A percentile compares a stretch with the other conserved stretches of the same genome.
These are phyloP conservation scores for Ilyonectria destructans DNA, from an alignment of 2,329 filamentous ascomycete genomes.

Conservation along the genomic window DNA sequence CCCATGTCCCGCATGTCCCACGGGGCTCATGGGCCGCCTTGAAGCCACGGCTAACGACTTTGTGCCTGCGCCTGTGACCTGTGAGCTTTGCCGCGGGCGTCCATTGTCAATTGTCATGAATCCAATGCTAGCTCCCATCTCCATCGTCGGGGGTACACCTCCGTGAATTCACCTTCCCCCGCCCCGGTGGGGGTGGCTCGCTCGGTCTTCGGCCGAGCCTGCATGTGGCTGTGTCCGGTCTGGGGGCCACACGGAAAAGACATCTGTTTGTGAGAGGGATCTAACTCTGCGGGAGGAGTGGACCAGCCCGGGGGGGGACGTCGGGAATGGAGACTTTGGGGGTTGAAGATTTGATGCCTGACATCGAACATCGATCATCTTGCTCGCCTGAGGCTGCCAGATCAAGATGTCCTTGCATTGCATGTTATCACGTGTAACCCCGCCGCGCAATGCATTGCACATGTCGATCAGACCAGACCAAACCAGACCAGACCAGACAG, in stretches of 20 bases:
- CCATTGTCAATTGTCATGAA: neutral
- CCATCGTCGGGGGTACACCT: constrained; percentile 25
- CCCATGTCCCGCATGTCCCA: neutral
- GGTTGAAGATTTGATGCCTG: constrained; percentile 9
- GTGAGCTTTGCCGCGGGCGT: neutral
- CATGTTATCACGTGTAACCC: constrained; percentile 9
- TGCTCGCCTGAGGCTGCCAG: constrained; percentile 1
- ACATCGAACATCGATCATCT: neutral
- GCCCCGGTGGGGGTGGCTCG: constrained; percentile 46
- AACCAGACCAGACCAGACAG: neutral
- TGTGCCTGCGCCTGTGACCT: neutral
- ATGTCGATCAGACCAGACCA: neutral
- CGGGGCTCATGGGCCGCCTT: neutral
- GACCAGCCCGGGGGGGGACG: neutral
- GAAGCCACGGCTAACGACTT: neutral
- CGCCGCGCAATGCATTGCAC: constrained; percentile 12
- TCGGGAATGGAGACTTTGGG: constrained; percentile 16
- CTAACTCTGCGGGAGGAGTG: neutral
- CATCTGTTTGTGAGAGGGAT: neutral
- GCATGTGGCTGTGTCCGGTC: constrained; percentile 21
- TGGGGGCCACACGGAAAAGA: neutral
- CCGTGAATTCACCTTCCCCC: constrained; percentile 18
- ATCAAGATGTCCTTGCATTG: neutral
- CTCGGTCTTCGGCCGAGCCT: constrained; percentile 36
- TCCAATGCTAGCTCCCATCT: neutral